Conservation (phyloP, 2,329 filamentous ascomycete species). For the Periconia sp. region DNA sequence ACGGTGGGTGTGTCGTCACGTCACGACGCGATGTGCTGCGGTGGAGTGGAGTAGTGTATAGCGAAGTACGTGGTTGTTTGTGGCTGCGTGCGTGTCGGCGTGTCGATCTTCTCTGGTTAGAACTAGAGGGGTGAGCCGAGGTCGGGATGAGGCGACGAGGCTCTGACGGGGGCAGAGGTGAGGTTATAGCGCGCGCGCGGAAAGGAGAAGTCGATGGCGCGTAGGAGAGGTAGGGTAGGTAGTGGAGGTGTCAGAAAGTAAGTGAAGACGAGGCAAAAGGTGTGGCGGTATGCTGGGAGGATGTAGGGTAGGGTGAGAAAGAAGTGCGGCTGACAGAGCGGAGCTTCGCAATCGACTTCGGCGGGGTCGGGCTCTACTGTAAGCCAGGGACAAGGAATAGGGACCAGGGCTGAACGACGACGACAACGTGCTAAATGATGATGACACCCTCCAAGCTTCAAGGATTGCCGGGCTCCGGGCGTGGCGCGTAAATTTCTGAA, state of each 20-base stretch:
- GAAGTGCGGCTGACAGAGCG: slow-evolving; percentile 25
- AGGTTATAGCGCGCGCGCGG: background rate
- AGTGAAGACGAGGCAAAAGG: background rate
- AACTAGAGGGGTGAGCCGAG: slow-evolving; percentile 9
- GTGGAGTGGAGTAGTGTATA: background rate
- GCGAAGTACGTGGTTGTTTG: background rate
- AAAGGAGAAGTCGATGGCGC: background rate
- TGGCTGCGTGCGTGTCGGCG: slow-evolving; percentile 7
- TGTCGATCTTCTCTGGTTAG: background rate
- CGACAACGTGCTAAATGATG: background rate
- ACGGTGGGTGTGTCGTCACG: background rate
- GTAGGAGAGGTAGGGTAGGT: background rate
- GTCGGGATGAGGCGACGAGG: slow-evolving; percentile 1
- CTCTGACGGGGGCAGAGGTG: background rate
- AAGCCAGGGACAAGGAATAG: too few relatives aligned
- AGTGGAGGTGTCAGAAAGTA: slow-evolving; percentile 3
- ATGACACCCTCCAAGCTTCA: background rate
- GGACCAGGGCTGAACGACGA: background rate
- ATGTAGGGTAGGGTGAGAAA: slow-evolving; percentile 3
- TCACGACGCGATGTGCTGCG: background rate
- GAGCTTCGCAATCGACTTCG: slow-evolving; percentile 7
- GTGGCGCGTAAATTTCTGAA: background rate
- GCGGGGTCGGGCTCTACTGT: slow-evolving; percentile 11
- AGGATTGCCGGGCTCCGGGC: background rate
- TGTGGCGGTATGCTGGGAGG: background rate